phyloP scores from a whole-genome alignment of 352 stramenopile species.

The Pythium pyrilobum region DNA sequence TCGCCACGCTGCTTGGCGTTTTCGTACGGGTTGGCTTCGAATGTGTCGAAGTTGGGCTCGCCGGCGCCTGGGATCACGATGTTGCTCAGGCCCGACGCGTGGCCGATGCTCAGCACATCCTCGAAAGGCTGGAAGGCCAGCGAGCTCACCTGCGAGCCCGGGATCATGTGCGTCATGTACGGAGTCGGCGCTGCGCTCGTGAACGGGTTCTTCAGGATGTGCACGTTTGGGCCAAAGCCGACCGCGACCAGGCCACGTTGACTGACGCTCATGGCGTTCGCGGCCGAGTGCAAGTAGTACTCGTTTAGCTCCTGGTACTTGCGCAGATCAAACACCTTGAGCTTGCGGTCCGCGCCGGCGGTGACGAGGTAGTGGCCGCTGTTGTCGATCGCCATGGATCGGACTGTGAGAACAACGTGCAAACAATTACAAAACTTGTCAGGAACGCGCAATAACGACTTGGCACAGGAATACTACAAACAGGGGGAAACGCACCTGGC shows the following conservation, averaged over 20 bases:
- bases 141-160: constrained; percentile 77
- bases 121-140: constrained; percentile 97
- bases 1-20: constrained; percentile 96
- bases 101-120: constrained; percentile 96
- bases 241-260: constrained; percentile 94
- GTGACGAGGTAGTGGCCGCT: constrained; percentile 96
- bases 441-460: too few relatives aligned
- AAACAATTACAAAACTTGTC: not conserved
- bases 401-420: constrained; percentile 36
- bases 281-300: constrained; percentile 88
- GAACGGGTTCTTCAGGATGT: constrained; percentile 92
- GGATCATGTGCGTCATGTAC: constrained; percentile 91
- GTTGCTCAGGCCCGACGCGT: constrained; percentile 78
- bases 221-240: constrained; percentile 87
- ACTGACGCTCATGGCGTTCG: constrained; percentile 92
- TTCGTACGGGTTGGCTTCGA: constrained; percentile 97
- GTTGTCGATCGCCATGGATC: constrained; percentile 90
- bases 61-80: constrained; percentile 95
- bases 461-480: too few relatives aligned
- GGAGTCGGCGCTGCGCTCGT: constrained; percentile 62
- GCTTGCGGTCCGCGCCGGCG: constrained; percentile 89
- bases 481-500: constrained; percentile 69
- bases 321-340: constrained; percentile 98
- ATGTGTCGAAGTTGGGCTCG: constrained; percentile 98
- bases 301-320: constrained; percentile 95